Base-by-base conservation (phyloP, 768 basidiomycete genomes). In the Kwoniella pini region DNA sequence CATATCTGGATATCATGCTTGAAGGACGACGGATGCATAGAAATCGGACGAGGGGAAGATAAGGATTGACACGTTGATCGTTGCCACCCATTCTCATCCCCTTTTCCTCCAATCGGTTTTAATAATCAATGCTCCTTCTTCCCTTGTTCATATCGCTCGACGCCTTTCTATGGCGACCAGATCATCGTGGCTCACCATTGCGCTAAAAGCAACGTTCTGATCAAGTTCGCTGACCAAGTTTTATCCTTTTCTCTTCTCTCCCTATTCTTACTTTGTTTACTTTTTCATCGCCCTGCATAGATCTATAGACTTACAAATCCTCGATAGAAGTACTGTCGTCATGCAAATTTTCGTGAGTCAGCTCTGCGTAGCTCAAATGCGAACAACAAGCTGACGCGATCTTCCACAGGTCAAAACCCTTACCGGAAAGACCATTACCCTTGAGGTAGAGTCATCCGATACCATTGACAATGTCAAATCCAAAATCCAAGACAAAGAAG, bases 341-440 rank as follows among this genome's bases (percentile, higher is more conserved):
- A 94, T 95, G 92, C 92, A 95, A 82, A 96, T 96, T 79, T 97
- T 97, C 81, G 93, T 67, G 30, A 67, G 65, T 62, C 1, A 33
- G 21, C 24, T 48, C 3, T 45, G 27, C 1, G 10, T 17, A 21
- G 12, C 30, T 50, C 1, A 6, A 26, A 2, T 39, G 7, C 10
- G 38, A 13, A 30, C 11, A 27, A 40, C 21, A 17, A 26, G 62
- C 49, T 53, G 26, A 64, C 45, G 45, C 17, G n/a, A 17, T 26
- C 46, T 40, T 38, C 11, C 30, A 42, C 33, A 67, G 65, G 65
- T 97, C 55, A 96, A 91, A 82, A 91, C 91, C 57, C 90, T 95
- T 74, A 95, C 92, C 85, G 92, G 91, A 80, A 96, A 96, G 84
- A 96, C 94, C 74, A 93, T 94, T 84, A 94, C 91, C 77, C 67